Conservation (phyloP, 2,329 filamentous ascomycete genomes). For the Periconia sp. region DNA sequence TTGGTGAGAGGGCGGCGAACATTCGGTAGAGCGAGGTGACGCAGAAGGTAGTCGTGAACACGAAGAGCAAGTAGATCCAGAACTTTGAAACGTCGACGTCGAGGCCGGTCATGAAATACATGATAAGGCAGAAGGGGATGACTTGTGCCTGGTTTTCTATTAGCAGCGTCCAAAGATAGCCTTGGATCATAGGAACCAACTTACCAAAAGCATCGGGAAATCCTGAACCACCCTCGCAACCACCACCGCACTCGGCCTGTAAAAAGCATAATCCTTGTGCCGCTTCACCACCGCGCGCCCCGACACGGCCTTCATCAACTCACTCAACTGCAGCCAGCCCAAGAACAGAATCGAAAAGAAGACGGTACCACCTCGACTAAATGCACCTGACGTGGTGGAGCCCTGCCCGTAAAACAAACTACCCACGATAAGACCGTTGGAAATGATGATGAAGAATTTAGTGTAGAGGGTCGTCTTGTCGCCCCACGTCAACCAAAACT, state of each 20-base stretch:
- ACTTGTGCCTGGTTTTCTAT: slow-evolving; percentile 49
- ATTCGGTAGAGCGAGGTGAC: slow-evolving; percentile 67
- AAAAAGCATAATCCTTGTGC: slow-evolving; percentile 69
- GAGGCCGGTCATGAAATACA: slow-evolving; percentile 66
- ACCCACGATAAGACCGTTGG: slow-evolving; percentile 73
- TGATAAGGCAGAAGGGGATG: slow-evolving; percentile 60
- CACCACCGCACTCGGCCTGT: slow-evolving; percentile 66
- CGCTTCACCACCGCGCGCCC: slow-evolving; percentile 70
- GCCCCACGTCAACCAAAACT: slow-evolving; percentile 77
- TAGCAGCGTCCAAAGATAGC: no score
- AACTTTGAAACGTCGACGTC: slow-evolving; percentile 64
- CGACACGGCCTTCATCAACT: slow-evolving; percentile 75
- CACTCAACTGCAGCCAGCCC: slow-evolving; percentile 72
- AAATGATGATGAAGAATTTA: slow-evolving; percentile 76
- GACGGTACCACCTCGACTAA: slow-evolving; percentile 62
- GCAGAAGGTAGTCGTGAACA: slow-evolving; percentile 63
- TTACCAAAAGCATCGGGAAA: slow-evolving; percentile 62
- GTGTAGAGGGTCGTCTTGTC: slow-evolving; percentile 72
- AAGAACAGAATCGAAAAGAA: slow-evolving; percentile 71
- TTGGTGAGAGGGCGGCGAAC: slow-evolving; percentile 55
- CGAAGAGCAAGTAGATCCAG: slow-evolving; percentile 66
- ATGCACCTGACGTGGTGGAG: slow-evolving; percentile 61
- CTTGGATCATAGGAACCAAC: no score
- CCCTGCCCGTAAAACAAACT: slow-evolving; percentile 74
- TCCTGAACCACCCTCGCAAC: slow-evolving; percentile 65